Evolutionary conservation across 768 basidiomycete genomes (phyloP).

Genomic region (Boletus rufocinnamomeus): DNA sequence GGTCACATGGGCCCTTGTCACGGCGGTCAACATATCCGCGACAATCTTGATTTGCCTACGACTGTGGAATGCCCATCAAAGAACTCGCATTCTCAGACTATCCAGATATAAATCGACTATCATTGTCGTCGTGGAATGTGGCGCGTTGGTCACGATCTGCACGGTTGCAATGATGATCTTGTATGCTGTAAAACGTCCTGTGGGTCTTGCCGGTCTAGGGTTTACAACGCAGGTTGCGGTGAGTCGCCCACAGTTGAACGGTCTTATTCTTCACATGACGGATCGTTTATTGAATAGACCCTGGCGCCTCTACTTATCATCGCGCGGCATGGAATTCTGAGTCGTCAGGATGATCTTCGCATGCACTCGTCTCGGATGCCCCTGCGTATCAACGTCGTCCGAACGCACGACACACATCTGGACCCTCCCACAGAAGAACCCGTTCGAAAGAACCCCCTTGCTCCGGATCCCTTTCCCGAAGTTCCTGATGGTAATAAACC

Average conservation of each 20-base stretch:
- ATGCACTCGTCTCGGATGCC: constrained; percentile 10
- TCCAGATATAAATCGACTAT: constrained; percentile 23
- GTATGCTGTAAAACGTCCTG: neutral
- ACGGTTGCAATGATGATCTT: constrained; percentile 19
- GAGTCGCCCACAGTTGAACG: neutral
- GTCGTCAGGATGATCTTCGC: neutral
- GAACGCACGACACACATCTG: constrained; percentile 10
- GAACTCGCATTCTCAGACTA: neutral
- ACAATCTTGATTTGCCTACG: constrained; percentile 20
- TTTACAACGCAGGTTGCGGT: constrained; percentile 25
- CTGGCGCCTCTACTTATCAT: constrained; percentile 20
- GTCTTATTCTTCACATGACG: neutral
- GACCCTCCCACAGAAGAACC: neutral
- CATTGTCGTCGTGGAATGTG: constrained; percentile 25
- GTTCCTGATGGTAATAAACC: neutral
- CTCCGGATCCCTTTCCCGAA: neutral
- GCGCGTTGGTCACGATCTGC: constrained; percentile 21
- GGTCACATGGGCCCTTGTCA: constrained; percentile 20
- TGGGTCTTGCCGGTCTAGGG: constrained; percentile 19
- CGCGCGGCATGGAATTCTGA: constrained; percentile 17
- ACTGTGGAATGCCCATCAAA: constrained; percentile 16
- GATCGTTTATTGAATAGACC: constrained; percentile 5
- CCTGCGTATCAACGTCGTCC: constrained; percentile 15
- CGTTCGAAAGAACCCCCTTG: neutral
- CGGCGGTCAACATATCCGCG: constrained; percentile 18